Base-by-base conservation (phyloP, 106 monocot species). In the Acorus calamus region DNA sequence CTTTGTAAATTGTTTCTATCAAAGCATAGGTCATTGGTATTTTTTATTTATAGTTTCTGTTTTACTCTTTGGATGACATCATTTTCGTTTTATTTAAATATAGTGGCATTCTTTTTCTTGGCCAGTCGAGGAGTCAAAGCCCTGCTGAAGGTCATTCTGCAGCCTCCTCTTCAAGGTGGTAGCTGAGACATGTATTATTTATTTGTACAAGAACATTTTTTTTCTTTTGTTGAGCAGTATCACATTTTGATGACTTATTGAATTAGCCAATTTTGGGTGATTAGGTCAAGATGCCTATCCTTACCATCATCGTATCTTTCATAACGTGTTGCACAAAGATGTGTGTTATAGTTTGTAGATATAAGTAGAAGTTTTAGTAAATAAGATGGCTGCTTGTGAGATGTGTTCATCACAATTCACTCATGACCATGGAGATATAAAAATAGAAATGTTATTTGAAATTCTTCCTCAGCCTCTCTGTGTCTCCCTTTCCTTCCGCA, bases 41-140 rank as follows among this genome's bases (percentile, higher is more conserved):
- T 47, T 61, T 69, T 4, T 69, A 9, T 47, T 54, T 43, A 28
- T 55, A 8, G 14, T 55, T 55, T 8, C 4, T 44, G 44, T 70
- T 57, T 63, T 58, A 46, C 49, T 75, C 43, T 49, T 46, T 71
- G 14, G 53, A 46, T 61, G 60, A 49, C 44, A 55, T 55, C 42
- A 8, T 61, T 47, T 54, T 52, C 28, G n/a, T 64, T n/a, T 7
- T 64, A 68, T 61, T 64, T 71, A 56, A 65, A 76, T 74, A 64
- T 71, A 66, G 56, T 14, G 8, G 46, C 43, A 57, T 74, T 75
- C 43, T 53, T 75, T 28, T 73, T 66, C 53, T 85, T 80, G 55
- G 47, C 59, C 77, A 92, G 92, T 88, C 85, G 78, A 77, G 55
- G 56, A 70, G 14, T 62, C 72, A 70, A 67, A 66, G 55, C 49